These are phyloP conservation scores for Alternaria alternata DNA, from an alignment of 2,329 filamentous ascomycete genomes.

Conservation along the genomic window DNA sequence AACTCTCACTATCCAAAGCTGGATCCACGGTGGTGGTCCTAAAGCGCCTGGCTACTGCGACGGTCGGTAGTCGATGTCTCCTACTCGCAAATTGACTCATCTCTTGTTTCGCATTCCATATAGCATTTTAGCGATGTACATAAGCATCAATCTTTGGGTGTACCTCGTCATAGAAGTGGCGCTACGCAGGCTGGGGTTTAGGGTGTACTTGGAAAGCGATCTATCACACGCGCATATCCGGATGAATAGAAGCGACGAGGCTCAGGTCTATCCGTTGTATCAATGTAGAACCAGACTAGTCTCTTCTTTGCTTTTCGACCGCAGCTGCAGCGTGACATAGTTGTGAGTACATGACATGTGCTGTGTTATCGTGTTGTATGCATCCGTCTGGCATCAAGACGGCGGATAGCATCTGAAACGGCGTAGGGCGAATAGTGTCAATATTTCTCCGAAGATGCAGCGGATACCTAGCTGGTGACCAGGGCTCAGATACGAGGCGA, in stretches of 20 bases:
- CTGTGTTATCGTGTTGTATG: neutral
- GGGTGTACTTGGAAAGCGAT: neutral
- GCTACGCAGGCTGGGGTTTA: neutral
- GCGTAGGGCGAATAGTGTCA: neutral
- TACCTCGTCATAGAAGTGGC: neutral
- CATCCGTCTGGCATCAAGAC: neutral
- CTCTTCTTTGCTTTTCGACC: constrained; percentile 6
- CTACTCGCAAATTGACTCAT: neutral
- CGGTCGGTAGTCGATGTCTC: constrained; percentile 22
- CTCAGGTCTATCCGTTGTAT: neutral
- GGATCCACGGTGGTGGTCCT: constrained; percentile 69
- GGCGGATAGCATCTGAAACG: constrained; percentile 1
- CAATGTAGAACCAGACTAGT: neutral
- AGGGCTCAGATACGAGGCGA: constrained; percentile 1
- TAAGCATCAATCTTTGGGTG: neutral
- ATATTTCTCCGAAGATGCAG: constrained; percentile 8
- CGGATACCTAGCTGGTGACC: constrained; percentile 3
- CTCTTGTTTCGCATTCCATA: constrained; percentile 3
- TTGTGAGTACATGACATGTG: neutral
- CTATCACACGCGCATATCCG: neutral
- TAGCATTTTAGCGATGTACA: constrained; percentile 21
- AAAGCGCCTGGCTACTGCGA: constrained; percentile 72
- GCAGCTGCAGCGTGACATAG: constrained; percentile 2
- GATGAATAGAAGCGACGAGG: constrained; percentile 5
- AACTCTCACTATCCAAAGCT: constrained; percentile 82